Base-by-base conservation (phyloP, 106 monocot genomes). In the Acanthochlamys bracteata region DNA sequence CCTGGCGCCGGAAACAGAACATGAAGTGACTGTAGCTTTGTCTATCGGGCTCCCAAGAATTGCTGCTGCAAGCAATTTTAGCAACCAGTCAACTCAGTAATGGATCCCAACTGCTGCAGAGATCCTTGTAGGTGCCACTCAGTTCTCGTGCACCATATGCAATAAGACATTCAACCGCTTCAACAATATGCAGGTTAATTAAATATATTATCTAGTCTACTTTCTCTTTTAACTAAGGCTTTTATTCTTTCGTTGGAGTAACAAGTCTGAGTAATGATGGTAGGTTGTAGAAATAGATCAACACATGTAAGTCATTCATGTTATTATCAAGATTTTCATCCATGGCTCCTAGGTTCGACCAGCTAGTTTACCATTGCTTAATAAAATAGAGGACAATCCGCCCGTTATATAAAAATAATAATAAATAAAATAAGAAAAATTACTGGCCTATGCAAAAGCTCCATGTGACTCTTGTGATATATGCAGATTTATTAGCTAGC, bases 181-280 rank as follows among this genome's bases (percentile, higher is more conserved):
- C 79, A 93, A 93, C 74, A 93, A 93, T 60, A 88, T 93, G 92
- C 92, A 93, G 88, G 92, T 93, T 20, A 27, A 22, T 33, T 33
- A 33, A 7, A 46, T 41, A 10, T 60, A 41, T 25, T 13, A 13
- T 51, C 2, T 10, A 19, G n/a, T 0, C 20, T 19, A 46, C 22
- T 10, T 55, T 19, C 15, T 20, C 22, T 55, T 15, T 8, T 20
- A 10, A 21, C 3, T 55, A 19, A 16, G 6, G 7, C 20, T 20
- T 55, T 21, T 10, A 6, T 19, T 21, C 20, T 20, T 55, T 55
- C 55, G 4, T 49, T 9, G 2, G 2, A 17, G 17, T 14, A 49
- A 49, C 12, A 49, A 49, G 49, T 17, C 6, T 49, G 17, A 10
- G 17, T 49, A 49, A 10, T 3, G 33, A 33, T 6, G 4, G 33